Conservation (phyloP, 1,284 basidiomycete species). For the Ustilago shanxiensis region DNA sequence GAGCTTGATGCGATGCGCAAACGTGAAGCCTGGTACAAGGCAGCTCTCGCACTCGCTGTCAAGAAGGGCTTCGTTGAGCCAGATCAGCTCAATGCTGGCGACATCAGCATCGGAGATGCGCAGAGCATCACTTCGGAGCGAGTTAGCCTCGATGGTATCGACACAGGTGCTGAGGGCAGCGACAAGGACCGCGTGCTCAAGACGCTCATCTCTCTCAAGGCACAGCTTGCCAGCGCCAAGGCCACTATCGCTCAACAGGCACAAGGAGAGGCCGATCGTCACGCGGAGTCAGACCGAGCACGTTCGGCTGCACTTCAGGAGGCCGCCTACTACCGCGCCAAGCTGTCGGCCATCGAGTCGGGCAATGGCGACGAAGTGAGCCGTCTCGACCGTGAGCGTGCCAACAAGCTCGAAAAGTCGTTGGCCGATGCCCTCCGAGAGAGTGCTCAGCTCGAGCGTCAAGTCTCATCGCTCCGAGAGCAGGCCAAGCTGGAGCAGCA, state of each 20-base stretch:
- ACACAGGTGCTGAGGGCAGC: slow-evolving; percentile 70
- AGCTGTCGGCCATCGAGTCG: slow-evolving; percentile 86
- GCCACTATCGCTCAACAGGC: slow-evolving; percentile 81
- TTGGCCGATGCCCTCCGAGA: slow-evolving; percentile 80
- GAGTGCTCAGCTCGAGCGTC: slow-evolving; percentile 80
- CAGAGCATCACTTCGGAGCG: slow-evolving; percentile 41
- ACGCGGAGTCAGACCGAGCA: slow-evolving; percentile 84
- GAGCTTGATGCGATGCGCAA: slow-evolving; percentile 84
- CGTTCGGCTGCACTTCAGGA: slow-evolving; percentile 88
- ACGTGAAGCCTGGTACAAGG: slow-evolving; percentile 87
- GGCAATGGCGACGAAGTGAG: slow-evolving; percentile 77
- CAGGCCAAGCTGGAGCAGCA: slow-evolving; percentile 75
- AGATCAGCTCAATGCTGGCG: slow-evolving; percentile 70
- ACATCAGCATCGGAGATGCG: slow-evolving; percentile 44
- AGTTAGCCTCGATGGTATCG: slow-evolving; percentile 63
- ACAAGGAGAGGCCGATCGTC: slow-evolving; percentile 80
- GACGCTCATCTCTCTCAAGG: slow-evolving; percentile 85
- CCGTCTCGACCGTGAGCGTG: slow-evolving; percentile 84
- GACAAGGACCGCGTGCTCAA: slow-evolving; percentile 76
- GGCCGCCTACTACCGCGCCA: slow-evolving; percentile 95
- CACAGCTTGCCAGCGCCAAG: slow-evolving; percentile 88
- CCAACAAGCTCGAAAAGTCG: slow-evolving; percentile 83
- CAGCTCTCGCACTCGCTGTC: slow-evolving; percentile 81
- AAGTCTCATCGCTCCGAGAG: slow-evolving; percentile 72
- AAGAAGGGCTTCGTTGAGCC: slow-evolving; percentile 84